Conservation (phyloP, 345 rosid genomes). For the Balakata baccata region DNA sequence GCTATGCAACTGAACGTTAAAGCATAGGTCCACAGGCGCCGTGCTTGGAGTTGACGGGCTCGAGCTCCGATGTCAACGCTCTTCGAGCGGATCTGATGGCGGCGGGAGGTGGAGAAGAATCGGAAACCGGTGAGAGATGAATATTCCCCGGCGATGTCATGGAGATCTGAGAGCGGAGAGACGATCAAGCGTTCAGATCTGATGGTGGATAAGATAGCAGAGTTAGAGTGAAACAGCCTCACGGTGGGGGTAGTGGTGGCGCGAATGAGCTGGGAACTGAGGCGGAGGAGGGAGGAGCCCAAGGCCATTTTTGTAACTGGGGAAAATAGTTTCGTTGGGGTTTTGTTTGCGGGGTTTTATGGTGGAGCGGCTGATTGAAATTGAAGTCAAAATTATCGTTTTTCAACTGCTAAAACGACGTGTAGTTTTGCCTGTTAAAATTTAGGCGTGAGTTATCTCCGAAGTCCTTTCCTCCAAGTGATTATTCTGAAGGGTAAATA, state of each 20-base stretch:
- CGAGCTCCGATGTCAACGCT: slow-evolving; percentile 70
- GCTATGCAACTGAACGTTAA: slow-evolving; percentile 83
- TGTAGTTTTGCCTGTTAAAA: neutral
- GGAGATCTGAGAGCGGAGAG: slow-evolving; percentile 28
- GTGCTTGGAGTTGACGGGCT: slow-evolving; percentile 88
- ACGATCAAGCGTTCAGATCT: slow-evolving; percentile 25
- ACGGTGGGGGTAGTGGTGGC: slow-evolving; percentile 21
- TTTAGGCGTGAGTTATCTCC: too few species aligned
- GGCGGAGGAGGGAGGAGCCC: slow-evolving; percentile 46
- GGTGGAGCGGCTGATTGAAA: neutral
- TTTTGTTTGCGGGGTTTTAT: neutral
- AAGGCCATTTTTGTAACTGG: slow-evolving; percentile 48
- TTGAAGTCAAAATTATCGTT: neutral
- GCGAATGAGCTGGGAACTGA: slow-evolving; percentile 45
- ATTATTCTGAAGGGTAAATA: too few species aligned
- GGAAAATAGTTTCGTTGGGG: neutral
- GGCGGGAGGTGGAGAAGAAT: slow-evolving; percentile 59
- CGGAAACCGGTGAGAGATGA: slow-evolving; percentile 36
- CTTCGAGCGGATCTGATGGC: slow-evolving; percentile 54
- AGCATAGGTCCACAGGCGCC: slow-evolving; percentile 89
- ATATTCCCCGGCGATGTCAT: slow-evolving; percentile 22
- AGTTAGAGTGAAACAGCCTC: slow-evolving; percentile 20
- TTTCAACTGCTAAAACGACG: neutral
- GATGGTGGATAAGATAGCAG: slow-evolving; percentile 20
- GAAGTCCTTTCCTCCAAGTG: too few species aligned